Evolutionary conservation across 768 basidiomycete species (phyloP).

Genomic region (Hydnum rufescens): DNA sequence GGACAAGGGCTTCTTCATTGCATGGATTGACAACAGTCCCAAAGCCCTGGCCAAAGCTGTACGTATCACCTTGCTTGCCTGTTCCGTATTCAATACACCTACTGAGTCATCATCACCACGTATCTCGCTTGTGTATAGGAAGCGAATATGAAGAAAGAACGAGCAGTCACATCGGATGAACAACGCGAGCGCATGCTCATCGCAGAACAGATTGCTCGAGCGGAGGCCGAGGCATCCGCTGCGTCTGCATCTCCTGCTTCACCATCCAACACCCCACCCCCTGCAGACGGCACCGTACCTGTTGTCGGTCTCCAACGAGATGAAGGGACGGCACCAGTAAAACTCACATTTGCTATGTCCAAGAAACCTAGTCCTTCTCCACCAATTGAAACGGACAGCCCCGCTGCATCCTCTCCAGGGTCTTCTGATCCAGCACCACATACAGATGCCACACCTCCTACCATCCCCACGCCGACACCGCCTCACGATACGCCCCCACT

Average conservation of each 20-base stretch:
- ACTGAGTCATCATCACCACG: neutral
- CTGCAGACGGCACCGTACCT: conserved; percentile 22
- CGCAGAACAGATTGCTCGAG: conserved; percentile 85
- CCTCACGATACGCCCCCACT: conserved; percentile 20
- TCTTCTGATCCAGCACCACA: conserved; percentile 18
- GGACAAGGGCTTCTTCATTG: conserved; percentile 94
- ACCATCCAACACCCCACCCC: conserved; percentile 15
- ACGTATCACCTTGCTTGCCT: conserved; percentile 14
- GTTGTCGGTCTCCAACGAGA: conserved; percentile 58
- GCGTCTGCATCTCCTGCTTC: conserved; percentile 12
- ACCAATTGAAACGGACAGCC: conserved; percentile 5
- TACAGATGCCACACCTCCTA: conserved; percentile 9
- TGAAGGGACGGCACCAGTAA: conserved; percentile 51
- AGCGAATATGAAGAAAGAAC: conserved; percentile 78
- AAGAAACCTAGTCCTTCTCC: conserved; percentile 26
- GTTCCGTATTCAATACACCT: neutral
- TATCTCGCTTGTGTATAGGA: conserved; percentile 26
- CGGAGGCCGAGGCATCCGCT: conserved; percentile 22
- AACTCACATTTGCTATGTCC: conserved; percentile 46
- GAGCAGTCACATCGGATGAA: conserved; percentile 81
- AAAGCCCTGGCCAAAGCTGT: conserved; percentile 84
- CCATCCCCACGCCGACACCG: conserved; percentile 9
- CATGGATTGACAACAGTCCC: conserved; percentile 94
- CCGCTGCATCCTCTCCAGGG: conserved; percentile 11
- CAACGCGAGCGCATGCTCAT: conserved; percentile 80